These are phyloP conservation scores for Mesembryanthemum crystallinum DNA, from an alignment of 148 eudicot species.

Conservation along the genomic window DNA sequence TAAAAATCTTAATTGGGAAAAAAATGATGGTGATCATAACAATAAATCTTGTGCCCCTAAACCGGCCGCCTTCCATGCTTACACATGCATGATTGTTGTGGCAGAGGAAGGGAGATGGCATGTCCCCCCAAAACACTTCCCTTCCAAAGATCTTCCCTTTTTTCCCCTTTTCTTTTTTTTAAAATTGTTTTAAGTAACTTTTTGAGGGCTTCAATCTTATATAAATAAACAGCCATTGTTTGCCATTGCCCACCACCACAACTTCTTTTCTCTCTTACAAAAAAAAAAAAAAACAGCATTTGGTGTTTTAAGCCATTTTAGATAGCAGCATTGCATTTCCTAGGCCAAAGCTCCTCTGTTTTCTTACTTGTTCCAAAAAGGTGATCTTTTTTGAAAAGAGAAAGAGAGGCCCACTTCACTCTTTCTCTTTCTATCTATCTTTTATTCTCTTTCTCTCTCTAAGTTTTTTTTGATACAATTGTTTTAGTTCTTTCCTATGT, in stretches of 20 bases:
- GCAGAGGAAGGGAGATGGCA: constrained; percentile 33
- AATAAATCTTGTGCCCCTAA: constrained; percentile 32
- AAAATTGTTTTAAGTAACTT: background rate
- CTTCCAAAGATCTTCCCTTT: background rate
- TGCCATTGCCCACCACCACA: constrained; percentile 27
- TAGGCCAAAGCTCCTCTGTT: constrained; percentile 20
- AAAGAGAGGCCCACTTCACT: constrained; percentile 30
- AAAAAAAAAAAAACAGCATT: background rate
- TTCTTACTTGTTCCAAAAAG: constrained; percentile 37
- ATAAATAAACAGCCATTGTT: constrained; percentile 20
- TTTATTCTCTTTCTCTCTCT: constrained; percentile 21
- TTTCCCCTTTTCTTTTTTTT: background rate
- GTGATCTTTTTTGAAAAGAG: constrained; percentile 54
- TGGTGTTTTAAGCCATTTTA: constrained; percentile 1
- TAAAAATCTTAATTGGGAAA: background rate
- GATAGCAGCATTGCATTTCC: no score
- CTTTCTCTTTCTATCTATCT: constrained; percentile 7
- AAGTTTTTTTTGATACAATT: background rate
- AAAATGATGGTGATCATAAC: constrained; percentile 14
- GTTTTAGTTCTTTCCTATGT: constrained; percentile 3
- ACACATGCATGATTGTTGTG: constrained; percentile 90
- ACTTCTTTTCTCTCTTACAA: background rate
- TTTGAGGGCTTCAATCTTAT: background rate
- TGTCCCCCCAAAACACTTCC: constrained; percentile 28
- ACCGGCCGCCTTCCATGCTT: constrained; percentile 87